Evolutionary conservation across 306 rosid species (phyloP), one percentile per base, ranked within the genome.

Genomic region (Vigna trinervia): DNA sequence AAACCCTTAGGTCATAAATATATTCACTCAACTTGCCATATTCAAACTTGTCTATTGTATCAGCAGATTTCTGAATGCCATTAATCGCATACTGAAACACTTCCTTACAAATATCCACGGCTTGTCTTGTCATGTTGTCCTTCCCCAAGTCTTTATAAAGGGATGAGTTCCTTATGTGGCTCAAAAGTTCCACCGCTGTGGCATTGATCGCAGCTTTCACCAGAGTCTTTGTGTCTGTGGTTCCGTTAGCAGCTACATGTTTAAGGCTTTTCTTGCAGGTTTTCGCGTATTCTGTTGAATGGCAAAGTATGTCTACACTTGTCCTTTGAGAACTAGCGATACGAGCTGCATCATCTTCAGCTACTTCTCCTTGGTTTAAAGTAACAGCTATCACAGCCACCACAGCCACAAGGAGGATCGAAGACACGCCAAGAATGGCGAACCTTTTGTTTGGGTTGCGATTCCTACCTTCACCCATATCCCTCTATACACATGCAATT

Each of bases 101-200:
- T 74, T 89, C 95, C 1, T 66, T 78, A 73, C 98, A 94, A 32
- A 80, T 84, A 3, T 80, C 81, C 12, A 92, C 23, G 0, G 97
- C 96, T 17, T 87, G 81, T 71, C 54, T 86, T 9, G 90, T 66
- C 75, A 70, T 76, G 10, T 85, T 59, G 43, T 92, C 98, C 14
- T 76, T 80, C 10, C 74, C 90, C 12, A 87, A 36, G 7, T 84
- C 88, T 1, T 75, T 9, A 20, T 85, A 46, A 1, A 85, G 56
- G 2, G 71, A 1, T 5, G 95, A 79, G 70, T 86, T 89, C 5
- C 53, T 19, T 0, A 91, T 43, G 8, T 81, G 84, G 0, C 4
- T 83, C 1, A 46, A 1, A 11, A 94, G 39, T 38, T 89, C 81
- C 0, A 71, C 48, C 0, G 83, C 28, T 0, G 92, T 77, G 39